phyloP scores from a whole-genome alignment of 2,329 filamentous ascomycete species.

The Epichloe glyceriae region DNA sequence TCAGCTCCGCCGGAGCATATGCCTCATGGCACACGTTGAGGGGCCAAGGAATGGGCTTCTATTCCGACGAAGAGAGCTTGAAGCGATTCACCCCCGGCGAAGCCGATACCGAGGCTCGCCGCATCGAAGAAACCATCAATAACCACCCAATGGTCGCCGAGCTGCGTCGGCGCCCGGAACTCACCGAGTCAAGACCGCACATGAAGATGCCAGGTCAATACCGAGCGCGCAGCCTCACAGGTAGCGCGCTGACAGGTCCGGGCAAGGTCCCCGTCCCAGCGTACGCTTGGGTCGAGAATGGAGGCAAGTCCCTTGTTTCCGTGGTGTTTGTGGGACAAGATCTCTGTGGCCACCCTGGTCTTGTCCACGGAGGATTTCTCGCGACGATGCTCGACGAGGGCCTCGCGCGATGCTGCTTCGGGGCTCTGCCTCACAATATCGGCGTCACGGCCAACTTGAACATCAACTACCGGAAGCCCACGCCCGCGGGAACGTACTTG shows the following conservation, averaged over 20 bases:
- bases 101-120: constrained; percentile 35
- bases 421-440: constrained; percentile 72
- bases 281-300: constrained; percentile 58
- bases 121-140: constrained; percentile 62
- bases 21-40: constrained; percentile 24
- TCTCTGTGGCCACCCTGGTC: constrained; percentile 79
- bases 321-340: constrained; percentile 67
- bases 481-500: constrained; percentile 60
- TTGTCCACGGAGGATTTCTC: constrained; percentile 80
- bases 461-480: constrained; percentile 71
- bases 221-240: constrained; percentile 66
- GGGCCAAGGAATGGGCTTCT: constrained; percentile 24
- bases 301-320: constrained; percentile 55
- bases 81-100: constrained; percentile 42
- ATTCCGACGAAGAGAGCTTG: constrained; percentile 59
- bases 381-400: constrained; percentile 92
- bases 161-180: constrained; percentile 53
- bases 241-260: constrained; percentile 61
- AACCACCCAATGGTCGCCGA: constrained; percentile 60
- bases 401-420: constrained; percentile 76
- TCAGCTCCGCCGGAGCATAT: constrained; percentile 19
- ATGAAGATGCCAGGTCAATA: constrained; percentile 66
- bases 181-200: constrained; percentile 70
- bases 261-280: constrained; percentile 72
- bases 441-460: constrained; percentile 78